Evolutionary conservation across 2,329 filamentous ascomycete genomes (phyloP).

Genomic region (Trichoderma atrobrunneum): DNA sequence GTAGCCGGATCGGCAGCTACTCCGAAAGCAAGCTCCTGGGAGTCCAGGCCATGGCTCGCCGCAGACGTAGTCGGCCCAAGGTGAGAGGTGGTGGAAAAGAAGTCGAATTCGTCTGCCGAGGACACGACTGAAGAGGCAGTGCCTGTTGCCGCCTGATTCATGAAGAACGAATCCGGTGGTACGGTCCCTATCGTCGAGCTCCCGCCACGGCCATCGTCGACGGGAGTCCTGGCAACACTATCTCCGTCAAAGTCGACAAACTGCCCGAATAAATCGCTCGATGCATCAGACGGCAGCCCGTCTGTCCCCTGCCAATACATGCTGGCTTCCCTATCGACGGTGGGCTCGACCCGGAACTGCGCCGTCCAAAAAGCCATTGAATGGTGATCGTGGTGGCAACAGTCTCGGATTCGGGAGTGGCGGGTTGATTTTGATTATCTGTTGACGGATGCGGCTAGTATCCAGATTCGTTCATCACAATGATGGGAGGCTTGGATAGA

Average conservation of each 20-base stretch:
- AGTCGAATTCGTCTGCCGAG: slow-evolving; percentile 37
- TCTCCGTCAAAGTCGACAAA: slow-evolving; percentile 37
- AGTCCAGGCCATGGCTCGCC: slow-evolving; percentile 32
- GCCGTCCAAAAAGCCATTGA: slow-evolving; percentile 38
- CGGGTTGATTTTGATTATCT: not conserved
- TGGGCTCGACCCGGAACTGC: slow-evolving; percentile 33
- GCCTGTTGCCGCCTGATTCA: slow-evolving; percentile 32
- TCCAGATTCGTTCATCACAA: slow-evolving; percentile 9
- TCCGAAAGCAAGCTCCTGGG: slow-evolving; percentile 28
- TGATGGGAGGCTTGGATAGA: not conserved
- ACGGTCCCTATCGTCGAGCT: slow-evolving; percentile 26
- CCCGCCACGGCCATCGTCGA: slow-evolving; percentile 23
- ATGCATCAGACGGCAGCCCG: slow-evolving; percentile 28
- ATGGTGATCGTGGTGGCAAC: not conserved
- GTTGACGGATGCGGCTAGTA: slow-evolving; percentile 19
- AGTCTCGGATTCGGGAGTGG: slow-evolving; percentile 11
- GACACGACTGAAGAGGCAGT: slow-evolving; percentile 37
- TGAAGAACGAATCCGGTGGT: slow-evolving; percentile 30
- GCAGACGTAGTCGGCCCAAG: slow-evolving; percentile 27
- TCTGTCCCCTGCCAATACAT: slow-evolving; percentile 38
- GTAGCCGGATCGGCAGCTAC: slow-evolving; percentile 16
- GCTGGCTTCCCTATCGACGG: slow-evolving; percentile 35
- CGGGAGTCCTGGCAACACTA: slow-evolving; percentile 23
- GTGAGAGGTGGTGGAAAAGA: slow-evolving; percentile 36
- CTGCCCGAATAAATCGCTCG: slow-evolving; percentile 37